These are phyloP conservation scores for Phytopythium ostracodes DNA, from an alignment of 352 stramenopile genomes.

Conservation along the genomic window DNA sequence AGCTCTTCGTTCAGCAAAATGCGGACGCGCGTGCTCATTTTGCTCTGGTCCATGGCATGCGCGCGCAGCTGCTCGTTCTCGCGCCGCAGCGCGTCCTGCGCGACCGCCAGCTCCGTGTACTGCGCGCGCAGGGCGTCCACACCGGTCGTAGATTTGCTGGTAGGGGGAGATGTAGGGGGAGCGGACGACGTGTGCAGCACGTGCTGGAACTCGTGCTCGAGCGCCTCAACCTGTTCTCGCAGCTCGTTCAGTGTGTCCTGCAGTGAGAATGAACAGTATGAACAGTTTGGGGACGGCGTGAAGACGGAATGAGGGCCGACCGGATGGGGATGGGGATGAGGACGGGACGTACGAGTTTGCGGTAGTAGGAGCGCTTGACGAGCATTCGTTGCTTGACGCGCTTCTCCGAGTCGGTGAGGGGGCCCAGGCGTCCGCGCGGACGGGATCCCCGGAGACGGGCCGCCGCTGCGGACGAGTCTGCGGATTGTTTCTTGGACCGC, in stretches of 20 bases:
- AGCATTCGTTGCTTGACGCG: conserved; percentile 63
- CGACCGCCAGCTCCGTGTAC: conserved; percentile 48
- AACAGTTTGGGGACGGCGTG: background rate
- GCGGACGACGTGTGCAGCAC: conserved; percentile 11
- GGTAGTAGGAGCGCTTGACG: conserved; percentile 71
- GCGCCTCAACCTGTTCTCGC: conserved; percentile 34
- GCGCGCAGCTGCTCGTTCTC: conserved; percentile 56
- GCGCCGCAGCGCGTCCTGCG: conserved; percentile 45
- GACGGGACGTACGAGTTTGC: conserved; percentile 50
- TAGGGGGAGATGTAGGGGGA: too few species aligned
- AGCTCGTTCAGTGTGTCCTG: conserved; percentile 61
- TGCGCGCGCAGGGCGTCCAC: conserved; percentile 25
- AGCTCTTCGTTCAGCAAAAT: conserved; percentile 58
- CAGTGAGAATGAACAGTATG: too few species aligned
- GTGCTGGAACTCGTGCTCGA: conserved; percentile 44
- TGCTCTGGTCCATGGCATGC: conserved; percentile 53
- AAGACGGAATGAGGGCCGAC: background rate
- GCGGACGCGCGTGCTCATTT: conserved; percentile 41
- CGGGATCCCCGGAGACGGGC: conserved; percentile 10
- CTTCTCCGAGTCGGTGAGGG: conserved; percentile 52
- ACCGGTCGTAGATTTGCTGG: background rate
- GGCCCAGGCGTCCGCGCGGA: conserved; percentile 25
- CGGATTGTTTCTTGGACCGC: background rate
- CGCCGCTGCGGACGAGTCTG: background rate
- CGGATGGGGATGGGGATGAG: background rate